These are phyloP conservation scores for Emmonsiellopsis sp. DNA, from an alignment of 2,329 filamentous ascomycete species.

Conservation along the genomic window DNA sequence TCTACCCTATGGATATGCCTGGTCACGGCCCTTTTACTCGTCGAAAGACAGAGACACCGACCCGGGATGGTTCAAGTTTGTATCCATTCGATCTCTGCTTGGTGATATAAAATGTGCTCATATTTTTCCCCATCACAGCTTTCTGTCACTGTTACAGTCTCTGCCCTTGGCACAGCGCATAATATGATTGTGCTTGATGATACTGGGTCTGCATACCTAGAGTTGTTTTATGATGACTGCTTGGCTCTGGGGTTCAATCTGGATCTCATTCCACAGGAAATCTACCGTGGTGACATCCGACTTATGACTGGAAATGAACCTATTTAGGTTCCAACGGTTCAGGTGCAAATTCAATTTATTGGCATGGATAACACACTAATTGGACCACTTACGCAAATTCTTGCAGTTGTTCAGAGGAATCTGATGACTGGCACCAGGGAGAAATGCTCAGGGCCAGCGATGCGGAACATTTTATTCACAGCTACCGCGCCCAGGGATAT, in stretches of 20 bases:
- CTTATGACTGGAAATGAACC: neutral
- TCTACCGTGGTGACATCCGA: neutral
- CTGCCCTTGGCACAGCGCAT: neutral
- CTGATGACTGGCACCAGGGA: neutral
- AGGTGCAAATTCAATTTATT: neutral
- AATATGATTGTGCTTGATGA: neutral
- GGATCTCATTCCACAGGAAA: neutral
- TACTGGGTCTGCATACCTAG: neutral
- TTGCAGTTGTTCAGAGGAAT: neutral
- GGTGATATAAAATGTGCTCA: too few species aligned
- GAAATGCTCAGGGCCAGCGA: neutral
- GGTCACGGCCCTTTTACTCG: too few species aligned
- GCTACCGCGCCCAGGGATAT: neutral
- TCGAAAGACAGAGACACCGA: too few species aligned
- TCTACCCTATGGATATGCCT: too few species aligned
- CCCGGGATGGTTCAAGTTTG: too few species aligned
- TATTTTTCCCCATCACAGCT: too few species aligned
- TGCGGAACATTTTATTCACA: neutral
- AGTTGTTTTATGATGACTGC: neutral
- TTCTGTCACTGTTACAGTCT: too few species aligned
- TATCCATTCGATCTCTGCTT: too few species aligned
- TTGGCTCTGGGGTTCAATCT: neutral
- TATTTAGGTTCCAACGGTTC: neutral
- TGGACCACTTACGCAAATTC: neutral
- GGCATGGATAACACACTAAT: neutral